Conservation (phyloP, 2,329 filamentous ascomycete genomes). For the Phyllosticta capitalensis region DNA sequence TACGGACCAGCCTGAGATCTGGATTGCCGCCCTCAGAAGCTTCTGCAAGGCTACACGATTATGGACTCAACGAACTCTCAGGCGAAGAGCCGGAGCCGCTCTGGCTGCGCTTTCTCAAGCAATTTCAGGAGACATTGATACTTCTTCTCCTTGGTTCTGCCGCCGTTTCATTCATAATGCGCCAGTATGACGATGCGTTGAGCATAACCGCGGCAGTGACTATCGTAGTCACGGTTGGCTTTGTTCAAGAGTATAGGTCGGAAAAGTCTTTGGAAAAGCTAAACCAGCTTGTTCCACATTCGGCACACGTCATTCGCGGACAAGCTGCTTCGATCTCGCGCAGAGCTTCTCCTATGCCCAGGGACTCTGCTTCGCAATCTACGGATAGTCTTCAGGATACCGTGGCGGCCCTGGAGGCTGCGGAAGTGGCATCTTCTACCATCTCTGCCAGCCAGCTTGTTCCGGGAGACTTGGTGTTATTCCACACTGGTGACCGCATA, state of each 20-base stretch:
- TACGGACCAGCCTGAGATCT: slow-evolving; percentile 73
- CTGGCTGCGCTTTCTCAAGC: slow-evolving; percentile 90
- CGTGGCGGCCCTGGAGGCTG: slow-evolving; percentile 50
- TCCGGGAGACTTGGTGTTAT: slow-evolving; percentile 83
- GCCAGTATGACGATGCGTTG: slow-evolving; percentile 88
- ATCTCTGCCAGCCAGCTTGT: slow-evolving; percentile 83
- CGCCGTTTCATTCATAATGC: slow-evolving; percentile 76
- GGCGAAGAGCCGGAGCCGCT: slow-evolving; percentile 88
- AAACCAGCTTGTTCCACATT: slow-evolving; percentile 87
- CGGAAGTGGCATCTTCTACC: slow-evolving; percentile 69
- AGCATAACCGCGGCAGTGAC: slow-evolving; percentile 95
- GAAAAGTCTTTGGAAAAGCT: slow-evolving; percentile 95
- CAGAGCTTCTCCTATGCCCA: background rate
- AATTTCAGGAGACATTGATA: slow-evolving; percentile 94
- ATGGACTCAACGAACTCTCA: slow-evolving; percentile 89
- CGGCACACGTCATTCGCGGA: slow-evolving; percentile 80
- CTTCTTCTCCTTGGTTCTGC: slow-evolving; percentile 84
- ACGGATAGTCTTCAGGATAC: slow-evolving; percentile 38
- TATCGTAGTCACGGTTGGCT: slow-evolving; percentile 92
- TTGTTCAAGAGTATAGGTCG: slow-evolving; percentile 93
- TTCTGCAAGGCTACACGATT: slow-evolving; percentile 63
- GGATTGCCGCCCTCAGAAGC: slow-evolving; percentile 78
- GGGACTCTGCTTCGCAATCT: slow-evolving; percentile 15
- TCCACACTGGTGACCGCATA: slow-evolving; percentile 92
- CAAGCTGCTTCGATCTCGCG: slow-evolving; percentile 18